phyloP scores from a whole-genome alignment of 495 filamentous ascomycete genomes.

The Neurospora sp. region DNA sequence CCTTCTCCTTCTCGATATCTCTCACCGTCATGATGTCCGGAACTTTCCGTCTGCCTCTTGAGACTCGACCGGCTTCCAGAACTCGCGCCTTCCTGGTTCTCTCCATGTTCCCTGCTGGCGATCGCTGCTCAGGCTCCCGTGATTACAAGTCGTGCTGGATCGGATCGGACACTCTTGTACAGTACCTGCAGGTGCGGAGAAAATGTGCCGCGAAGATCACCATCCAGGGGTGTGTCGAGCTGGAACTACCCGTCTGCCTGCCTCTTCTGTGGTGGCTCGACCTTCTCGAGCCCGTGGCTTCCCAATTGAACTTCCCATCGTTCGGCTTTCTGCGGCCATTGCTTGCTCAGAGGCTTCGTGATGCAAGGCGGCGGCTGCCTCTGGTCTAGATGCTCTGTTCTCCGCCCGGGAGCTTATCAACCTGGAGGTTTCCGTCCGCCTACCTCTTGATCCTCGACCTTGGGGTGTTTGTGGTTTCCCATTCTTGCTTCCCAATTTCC shows the following conservation, averaged over 20 bases:
- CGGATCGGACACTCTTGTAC: background rate
- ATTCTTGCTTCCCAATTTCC: background rate
- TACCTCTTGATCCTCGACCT: background rate
- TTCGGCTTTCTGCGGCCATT: background rate
- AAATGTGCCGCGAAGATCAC: background rate
- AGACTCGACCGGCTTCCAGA: background rate
- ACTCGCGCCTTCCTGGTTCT: background rate
- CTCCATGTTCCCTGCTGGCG: background rate
- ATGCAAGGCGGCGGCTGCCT: background rate
- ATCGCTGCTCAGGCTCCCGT: background rate
- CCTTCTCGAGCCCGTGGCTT: background rate
- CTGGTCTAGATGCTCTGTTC: background rate
- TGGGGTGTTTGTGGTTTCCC: background rate
- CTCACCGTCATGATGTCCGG: background rate
- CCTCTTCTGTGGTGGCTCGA: background rate
- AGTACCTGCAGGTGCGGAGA: background rate
- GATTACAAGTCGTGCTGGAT: background rate
- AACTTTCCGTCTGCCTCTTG: background rate
- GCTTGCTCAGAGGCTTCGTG: no score
- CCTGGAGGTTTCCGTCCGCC: background rate
- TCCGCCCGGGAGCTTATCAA: background rate
- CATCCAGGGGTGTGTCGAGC: background rate
- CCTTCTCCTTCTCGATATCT: background rate
- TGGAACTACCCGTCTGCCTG: background rate
- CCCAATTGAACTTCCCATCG: background rate